Evolutionary conservation across 176 grass and related monocot genomes (phyloP).

Genomic region (Oryza brachyantha): DNA sequence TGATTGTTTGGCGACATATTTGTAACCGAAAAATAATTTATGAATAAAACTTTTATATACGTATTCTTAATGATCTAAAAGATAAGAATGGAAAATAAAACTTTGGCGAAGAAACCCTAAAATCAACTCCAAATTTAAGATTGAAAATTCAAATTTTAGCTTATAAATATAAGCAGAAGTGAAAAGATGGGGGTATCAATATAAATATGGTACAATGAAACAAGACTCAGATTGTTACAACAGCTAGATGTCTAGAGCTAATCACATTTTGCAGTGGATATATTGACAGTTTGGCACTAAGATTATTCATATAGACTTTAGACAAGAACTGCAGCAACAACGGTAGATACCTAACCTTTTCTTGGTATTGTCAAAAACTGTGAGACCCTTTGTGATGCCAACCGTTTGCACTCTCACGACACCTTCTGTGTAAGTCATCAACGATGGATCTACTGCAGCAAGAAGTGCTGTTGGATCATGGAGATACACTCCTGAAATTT

Average conservation of each 20-base stretch:
- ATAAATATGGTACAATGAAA: neutral
- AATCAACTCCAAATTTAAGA: too few relatives aligned
- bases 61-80: too few relatives aligned
- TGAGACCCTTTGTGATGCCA: conserved; percentile 79
- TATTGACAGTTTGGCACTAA: neutral
- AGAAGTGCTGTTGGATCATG: conserved; percentile 81
- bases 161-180: too few relatives aligned
- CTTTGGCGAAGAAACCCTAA: too few relatives aligned
- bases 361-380: conserved; percentile 83
- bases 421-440: conserved; percentile 91
- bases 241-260: neutral
- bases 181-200: too few relatives aligned
- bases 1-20: too few relatives aligned
- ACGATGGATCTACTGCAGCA: conserved; percentile 75
- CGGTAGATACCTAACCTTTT: conserved; percentile 48
- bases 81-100: too few relatives aligned
- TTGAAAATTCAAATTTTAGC: too few relatives aligned
- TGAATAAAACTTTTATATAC: too few relatives aligned
- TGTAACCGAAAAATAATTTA: too few relatives aligned
- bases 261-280: neutral
- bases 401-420: conserved; percentile 75
- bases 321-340: neutral
- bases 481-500: conserved; percentile 83
- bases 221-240: neutral
- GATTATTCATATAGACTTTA: neutral